Conservation (phyloP, 768 basidiomycete species). For the Tylopilus balloui region DNA sequence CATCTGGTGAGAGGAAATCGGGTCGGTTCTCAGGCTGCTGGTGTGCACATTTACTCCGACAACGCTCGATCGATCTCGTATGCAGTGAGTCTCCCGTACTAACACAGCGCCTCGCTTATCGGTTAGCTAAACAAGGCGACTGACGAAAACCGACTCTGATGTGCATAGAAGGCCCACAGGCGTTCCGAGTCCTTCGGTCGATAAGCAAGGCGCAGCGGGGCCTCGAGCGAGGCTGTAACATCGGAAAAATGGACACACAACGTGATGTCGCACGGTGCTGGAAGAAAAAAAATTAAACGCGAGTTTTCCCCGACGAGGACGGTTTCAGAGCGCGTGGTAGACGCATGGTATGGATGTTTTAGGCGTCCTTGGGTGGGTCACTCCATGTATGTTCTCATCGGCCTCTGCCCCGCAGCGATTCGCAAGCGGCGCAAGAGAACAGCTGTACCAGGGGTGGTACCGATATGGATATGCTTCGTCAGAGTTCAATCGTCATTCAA, state of each 20-base stretch:
- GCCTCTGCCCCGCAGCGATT: neutral
- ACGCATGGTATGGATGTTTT: neutral
- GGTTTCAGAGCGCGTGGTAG: neutral
- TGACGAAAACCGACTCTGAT: too few relatives aligned
- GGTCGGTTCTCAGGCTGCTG: neutral
- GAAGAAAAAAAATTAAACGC: neutral
- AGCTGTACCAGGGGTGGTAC: neutral
- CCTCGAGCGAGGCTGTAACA: neutral
- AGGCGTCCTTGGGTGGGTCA: neutral
- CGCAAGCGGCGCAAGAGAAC: neutral
- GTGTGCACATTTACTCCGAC: neutral
- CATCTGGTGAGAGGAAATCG: neutral
- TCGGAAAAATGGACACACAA: too few relatives aligned
- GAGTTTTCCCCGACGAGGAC: constrained; percentile 2
- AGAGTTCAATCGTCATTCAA: neutral
- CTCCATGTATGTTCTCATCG: neutral
- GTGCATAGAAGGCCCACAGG: too few relatives aligned
- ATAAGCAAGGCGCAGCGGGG: neutral
- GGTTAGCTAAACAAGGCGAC: too few relatives aligned
- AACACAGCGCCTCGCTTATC: neutral
- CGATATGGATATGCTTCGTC: neutral
- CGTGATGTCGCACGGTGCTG: neutral
- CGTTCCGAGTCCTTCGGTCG: too few relatives aligned
- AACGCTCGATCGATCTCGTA: too few relatives aligned
- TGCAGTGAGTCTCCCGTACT: too few relatives aligned